These are phyloP conservation scores for Sordariomycetes sp. DNA, from an alignment of 2,329 filamentous ascomycete genomes.

Conservation along the genomic window DNA sequence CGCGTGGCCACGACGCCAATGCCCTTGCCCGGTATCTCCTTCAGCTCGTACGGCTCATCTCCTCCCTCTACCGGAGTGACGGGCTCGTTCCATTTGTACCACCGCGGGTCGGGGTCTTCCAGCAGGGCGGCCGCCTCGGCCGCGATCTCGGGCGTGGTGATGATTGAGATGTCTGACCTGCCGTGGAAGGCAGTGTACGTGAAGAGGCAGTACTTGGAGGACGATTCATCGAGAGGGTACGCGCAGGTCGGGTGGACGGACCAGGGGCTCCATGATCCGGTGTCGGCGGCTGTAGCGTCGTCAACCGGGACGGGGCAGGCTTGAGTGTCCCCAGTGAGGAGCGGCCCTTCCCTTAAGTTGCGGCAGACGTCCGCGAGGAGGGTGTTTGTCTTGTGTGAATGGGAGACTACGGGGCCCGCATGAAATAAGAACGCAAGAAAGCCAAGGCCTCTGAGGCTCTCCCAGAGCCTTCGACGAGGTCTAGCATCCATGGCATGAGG, in stretches of 20 bases:
- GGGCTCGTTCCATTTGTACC: background rate
- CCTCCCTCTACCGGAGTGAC: background rate
- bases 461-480: no score
- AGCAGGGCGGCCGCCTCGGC: background rate
- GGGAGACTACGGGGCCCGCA: background rate
- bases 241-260: background rate
- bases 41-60: slow-evolving; percentile 14
- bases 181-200: background rate
- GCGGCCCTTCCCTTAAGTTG: background rate
- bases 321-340: background rate
- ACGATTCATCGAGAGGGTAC: background rate
- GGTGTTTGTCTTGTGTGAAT: background rate
- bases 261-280: background rate
- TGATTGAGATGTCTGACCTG: background rate
- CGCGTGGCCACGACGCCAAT: slow-evolving; percentile 22
- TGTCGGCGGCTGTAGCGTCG: background rate
- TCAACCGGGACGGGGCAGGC: background rate
- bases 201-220: slow-evolving; percentile 3
- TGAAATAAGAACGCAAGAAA: background rate
- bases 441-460: no score
- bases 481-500: no score
- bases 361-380: background rate
- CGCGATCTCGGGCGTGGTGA: background rate
- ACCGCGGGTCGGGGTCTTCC: background rate
- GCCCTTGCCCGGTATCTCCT: slow-evolving; percentile 18